These are phyloP conservation scores for Colletotrichum eleusines DNA, from an alignment of 2,329 filamentous ascomycete species.

Conservation along the genomic window DNA sequence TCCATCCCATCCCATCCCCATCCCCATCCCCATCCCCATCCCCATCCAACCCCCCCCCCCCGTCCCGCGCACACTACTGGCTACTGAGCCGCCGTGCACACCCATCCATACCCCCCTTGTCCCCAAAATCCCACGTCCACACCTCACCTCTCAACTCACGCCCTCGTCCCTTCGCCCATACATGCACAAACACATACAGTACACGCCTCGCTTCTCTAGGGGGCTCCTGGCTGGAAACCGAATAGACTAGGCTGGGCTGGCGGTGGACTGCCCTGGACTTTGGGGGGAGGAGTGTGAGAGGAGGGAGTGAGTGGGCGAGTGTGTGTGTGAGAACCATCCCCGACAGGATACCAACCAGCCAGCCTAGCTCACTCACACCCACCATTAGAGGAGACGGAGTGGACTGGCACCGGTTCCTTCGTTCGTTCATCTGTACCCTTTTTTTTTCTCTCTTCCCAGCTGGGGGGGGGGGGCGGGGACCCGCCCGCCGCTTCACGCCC, in stretches of 20 bases:
- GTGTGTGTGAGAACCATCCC: not conserved
- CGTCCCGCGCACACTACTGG: conserved; percentile 25
- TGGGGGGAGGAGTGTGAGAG: conserved; percentile 1
- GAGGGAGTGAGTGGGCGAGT: not conserved
- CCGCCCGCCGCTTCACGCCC: conserved; percentile 39
- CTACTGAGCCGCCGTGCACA: conserved; percentile 35
- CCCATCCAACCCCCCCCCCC: too few species aligned
- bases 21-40: too few species aligned
- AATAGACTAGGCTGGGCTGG: conserved; percentile 12
- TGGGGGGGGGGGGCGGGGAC: too few species aligned
- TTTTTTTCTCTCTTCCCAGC: conserved; percentile 12
- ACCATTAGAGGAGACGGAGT: conserved; percentile 28
- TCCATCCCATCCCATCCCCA: conserved; percentile 15
- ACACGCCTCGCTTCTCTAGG: conserved; percentile 27
- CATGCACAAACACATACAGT: conserved; percentile 6
- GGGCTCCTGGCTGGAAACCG: conserved; percentile 25
- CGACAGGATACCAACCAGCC: not conserved
- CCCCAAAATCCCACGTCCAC: not conserved
- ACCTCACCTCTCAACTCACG: conserved; percentile 1
- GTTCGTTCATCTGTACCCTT: conserved; percentile 35
- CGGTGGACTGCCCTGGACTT: not conserved
- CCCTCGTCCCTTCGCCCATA: not conserved
- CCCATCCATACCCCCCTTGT: conserved; percentile 6
- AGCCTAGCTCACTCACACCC: not conserved
- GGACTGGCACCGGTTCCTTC: conserved; percentile 36